Percentiles rank a stretch among this genome's conserved stretches.
Evolutionary conservation across 139 green algal genomes (phyloP).

Genomic region (Tetraselmis striata): DNA sequence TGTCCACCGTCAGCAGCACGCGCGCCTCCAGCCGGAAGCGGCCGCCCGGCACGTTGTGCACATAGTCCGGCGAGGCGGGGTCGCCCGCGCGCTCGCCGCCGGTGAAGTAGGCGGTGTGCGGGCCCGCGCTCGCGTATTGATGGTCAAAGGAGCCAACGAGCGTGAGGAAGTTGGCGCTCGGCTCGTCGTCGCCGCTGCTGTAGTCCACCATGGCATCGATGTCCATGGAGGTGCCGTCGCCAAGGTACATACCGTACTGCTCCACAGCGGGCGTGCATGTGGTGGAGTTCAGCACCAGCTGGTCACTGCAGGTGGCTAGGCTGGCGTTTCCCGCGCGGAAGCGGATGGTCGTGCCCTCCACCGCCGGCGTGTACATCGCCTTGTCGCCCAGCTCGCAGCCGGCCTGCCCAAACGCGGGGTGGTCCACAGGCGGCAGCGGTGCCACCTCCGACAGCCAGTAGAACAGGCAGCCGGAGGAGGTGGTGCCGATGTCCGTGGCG

Average conservation of each 20-base stretch:
- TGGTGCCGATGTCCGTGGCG: not conserved
- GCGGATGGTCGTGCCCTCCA: not conserved
- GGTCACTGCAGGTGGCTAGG: not conserved
- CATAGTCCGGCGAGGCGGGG: not conserved
- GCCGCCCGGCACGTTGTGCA: conserved; percentile 4
- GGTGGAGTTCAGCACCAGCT: conserved; percentile 4
- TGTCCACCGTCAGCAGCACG: not conserved
- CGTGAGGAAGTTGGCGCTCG: not conserved
- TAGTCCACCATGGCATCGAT: not conserved
- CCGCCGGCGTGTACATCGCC: conserved; percentile 2
- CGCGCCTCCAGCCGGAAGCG: conserved; percentile 10
- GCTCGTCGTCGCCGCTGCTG: not conserved
- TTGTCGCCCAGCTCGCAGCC: not conserved
- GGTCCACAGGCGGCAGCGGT: not conserved
- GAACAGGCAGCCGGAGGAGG: not conserved
- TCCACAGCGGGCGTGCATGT: conserved; percentile 3
- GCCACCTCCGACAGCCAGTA: not conserved
- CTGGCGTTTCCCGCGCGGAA: not conserved
- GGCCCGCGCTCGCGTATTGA: not conserved
- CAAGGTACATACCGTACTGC: conserved; percentile 7
- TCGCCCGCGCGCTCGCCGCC: not conserved
- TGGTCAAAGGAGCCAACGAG: not conserved
- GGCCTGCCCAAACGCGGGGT: not conserved
- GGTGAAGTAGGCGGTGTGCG: conserved; percentile 4
- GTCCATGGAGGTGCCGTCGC: conserved; percentile 1